These are phyloP conservation scores for Auxenochlorella pyrenoidosa DNA, from an alignment of 139 green algal genomes.

Conservation along the genomic window DNA sequence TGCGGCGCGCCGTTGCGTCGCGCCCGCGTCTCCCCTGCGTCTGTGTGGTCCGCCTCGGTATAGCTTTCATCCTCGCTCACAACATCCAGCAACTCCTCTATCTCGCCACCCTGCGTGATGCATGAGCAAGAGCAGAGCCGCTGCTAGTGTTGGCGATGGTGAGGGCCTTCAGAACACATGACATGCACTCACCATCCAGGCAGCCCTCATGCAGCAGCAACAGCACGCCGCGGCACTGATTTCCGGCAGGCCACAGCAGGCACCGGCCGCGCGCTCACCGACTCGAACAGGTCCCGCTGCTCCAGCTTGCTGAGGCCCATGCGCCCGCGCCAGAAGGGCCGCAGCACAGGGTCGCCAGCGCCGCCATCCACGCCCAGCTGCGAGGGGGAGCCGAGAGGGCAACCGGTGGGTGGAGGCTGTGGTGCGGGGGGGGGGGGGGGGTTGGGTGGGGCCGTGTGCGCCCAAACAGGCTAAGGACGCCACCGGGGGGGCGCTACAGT, in stretches of 20 bases:
- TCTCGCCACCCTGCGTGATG: background rate
- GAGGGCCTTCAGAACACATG: too few relatives aligned
- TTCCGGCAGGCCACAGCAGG: too few relatives aligned
- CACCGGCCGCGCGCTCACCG: background rate
- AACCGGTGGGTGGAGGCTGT: background rate
- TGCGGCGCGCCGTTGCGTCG: too few relatives aligned
- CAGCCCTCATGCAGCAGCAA: background rate
- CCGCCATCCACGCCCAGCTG: slow-evolving; percentile 45
- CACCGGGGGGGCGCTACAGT: too few relatives aligned
- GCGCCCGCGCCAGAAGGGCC: slow-evolving; percentile 56
- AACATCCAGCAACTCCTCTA: background rate
- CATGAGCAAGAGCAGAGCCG: background rate
- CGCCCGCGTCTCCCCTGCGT: background rate
- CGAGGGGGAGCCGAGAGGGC: background rate
- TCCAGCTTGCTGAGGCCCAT: slow-evolving; percentile 58
- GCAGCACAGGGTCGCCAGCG: slow-evolving; percentile 24
- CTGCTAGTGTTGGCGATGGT: too few relatives aligned
- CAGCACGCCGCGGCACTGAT: background rate
- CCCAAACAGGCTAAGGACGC: too few relatives aligned
- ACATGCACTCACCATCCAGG: too few relatives aligned
- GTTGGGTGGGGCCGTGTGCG: too few relatives aligned
- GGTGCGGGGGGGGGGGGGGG: too few relatives aligned
- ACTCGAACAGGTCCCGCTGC: slow-evolving; percentile 45
- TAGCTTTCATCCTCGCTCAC: background rate
- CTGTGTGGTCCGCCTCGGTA: background rate